Evolutionary conservation across 495 filamentous ascomycete species (phyloP), one percentile per base, ranked within the genome.

Genomic region (Astrothelium subdiscretum): DNA sequence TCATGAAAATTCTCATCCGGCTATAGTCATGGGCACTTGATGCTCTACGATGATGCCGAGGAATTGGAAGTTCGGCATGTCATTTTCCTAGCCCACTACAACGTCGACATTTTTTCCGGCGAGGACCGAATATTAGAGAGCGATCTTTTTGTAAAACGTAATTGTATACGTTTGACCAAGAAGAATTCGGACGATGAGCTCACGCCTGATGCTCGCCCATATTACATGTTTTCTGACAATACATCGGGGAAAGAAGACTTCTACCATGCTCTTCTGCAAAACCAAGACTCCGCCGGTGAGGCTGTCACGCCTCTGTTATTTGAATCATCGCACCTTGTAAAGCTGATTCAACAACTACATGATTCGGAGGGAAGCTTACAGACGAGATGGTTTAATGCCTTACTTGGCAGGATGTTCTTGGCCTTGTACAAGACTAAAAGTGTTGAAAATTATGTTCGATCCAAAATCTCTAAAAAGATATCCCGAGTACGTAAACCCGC

Each of bases 221-320:
- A 96, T 73, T 97, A 83, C 70, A 75, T 98, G 1, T 98, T 97
- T 73, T 95, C 91, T 0, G 90, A 96, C 58, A 95, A 95, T 65
- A 86, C 88, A 68, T 95, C 90, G 0, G 89, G 92, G 24, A 97
- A 98, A 74, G 94, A 98, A 71, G 94, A 98, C 66, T 97, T 98
- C 76, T 98, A 98, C 72, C 89, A 95, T 72, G 88, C 92, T 22
- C 79, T 98, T 66, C 79, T 98, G 18, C 83, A 87, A 63, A 94
- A 91, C 64, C 90, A 95, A 69, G 74, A 82, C 44, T n/a, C n/a
- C n/a, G 75, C 79, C 6, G 73, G 77, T 22, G 78, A 83, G 57
- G 78, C 77, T 13, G 81, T 86, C 6, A 79, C 79, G 32, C 88
- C 87, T 18, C 83, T 91, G 60, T 77, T 83, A n/a, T 95, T 92